phyloP scores from a whole-genome alignment of 306 rosid species.

The Gleditsia sinensis region DNA sequence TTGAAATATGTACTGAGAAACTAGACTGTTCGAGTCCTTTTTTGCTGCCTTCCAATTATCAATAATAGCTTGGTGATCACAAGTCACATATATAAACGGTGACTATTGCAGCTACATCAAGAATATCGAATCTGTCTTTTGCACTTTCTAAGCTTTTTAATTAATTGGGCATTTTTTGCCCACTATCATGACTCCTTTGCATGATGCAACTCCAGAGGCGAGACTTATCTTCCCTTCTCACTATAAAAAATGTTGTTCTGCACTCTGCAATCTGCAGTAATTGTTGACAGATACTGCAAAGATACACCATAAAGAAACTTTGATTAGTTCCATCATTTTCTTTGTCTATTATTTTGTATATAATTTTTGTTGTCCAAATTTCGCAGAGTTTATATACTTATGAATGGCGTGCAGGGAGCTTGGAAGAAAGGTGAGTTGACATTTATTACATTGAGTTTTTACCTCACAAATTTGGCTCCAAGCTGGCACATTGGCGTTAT shows the following conservation, averaged over 20 bases:
- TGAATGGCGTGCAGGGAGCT: slow-evolving; percentile 91
- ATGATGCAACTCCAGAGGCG: not conserved
- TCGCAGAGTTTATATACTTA: slow-evolving; percentile 49
- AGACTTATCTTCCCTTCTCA: slow-evolving; percentile 1
- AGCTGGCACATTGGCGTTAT: not conserved
- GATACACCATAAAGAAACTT: slow-evolving; percentile 13
- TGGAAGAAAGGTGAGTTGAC: slow-evolving; percentile 55
- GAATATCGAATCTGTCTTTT: not conserved
- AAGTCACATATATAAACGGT: not conserved
- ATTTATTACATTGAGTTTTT: not conserved
- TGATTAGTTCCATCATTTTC: not conserved
- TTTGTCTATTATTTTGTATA: not conserved
- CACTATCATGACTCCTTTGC: not conserved
- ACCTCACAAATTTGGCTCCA: not conserved
- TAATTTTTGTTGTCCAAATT: slow-evolving; percentile 26
- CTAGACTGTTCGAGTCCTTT: not conserved
- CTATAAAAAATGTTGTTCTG: slow-evolving; percentile 8
- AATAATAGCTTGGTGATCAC: not conserved
- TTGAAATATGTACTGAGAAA: not conserved
- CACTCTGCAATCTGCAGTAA: not conserved
- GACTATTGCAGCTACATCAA: not conserved
- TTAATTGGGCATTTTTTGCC: not conserved
- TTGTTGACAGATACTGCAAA: not conserved
- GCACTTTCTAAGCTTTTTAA: not conserved
- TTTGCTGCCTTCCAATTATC: not conserved